Evolutionary conservation across 2,329 filamentous ascomycete genomes (phyloP), one percentile per base, ranked within the genome.

Genomic region (Calonectria pseudoturangicola): DNA sequence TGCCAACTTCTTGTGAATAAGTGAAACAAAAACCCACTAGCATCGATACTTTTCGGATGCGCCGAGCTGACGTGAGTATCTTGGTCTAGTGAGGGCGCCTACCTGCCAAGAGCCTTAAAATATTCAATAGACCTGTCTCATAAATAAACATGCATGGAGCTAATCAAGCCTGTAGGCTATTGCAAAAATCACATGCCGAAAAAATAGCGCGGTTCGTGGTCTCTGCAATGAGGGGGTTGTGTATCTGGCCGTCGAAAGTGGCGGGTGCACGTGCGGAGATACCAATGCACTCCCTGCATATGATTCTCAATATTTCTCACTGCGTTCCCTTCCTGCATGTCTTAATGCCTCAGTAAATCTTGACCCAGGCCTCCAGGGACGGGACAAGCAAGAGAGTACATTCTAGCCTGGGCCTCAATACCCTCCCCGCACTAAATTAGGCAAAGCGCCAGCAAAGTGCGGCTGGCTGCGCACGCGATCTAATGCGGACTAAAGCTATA

Each of bases 381-480:
- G n/a, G n/a, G n/a, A n/a, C n/a, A n/a, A 56, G 50, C 21, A 25
- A 21, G 48, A 25, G 48, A 51, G 12, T 13, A 28, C 21, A 56
- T 21, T 56, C 33, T 36, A 36, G 51, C 51, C 28, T 30, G 28
- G 51, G 9, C 51, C 28, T 56, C 28, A 25, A 36, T 56, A 16
- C 16, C 0, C 28, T 56, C 48, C 51, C 51, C 51, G 36, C 51
- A 56, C 51, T 18, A 39, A 8, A 56, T 21, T 13, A 25, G 51
- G 51, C 51, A 21, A 56, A 25, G 51, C n/a, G 51, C 4, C 51
- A 21, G 28, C 33, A 15, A 18, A 21, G 12, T 12, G 51, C 18
- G 51, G 51, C 51, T 56, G 51, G 51, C 51, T 56, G 28, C 51
- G 33, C 28, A 56, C 51, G 51, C 51, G 18, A 56, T 10, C 51